Evolutionary conservation across 2,329 filamentous ascomycete species (phyloP), one percentile per base, ranked within the genome.

Genomic region (Gliomastix tumulicola): DNA sequence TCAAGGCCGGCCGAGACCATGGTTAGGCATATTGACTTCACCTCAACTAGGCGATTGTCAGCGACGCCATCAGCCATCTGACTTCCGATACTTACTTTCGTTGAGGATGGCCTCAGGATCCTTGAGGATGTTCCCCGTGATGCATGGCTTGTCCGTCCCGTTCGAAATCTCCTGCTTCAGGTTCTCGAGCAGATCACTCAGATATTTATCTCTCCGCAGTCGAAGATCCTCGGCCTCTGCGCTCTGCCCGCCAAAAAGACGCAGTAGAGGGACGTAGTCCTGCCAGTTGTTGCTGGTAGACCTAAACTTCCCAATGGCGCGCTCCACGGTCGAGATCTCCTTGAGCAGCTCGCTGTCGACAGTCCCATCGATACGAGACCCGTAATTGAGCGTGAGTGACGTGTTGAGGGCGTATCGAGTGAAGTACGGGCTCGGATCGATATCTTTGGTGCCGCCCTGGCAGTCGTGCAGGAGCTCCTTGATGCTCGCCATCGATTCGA

Each of bases 251-350:
- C 79, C 72, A 45, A 76, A 71, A 3, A 88, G 55, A 20, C 86
- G 71, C 41, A 92, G 54, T 6, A 89, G 49, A 0, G 86, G 84
- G n/a, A 92, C 76, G 46, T 90, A 90, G 50, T 92, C 86, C 50
- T 87, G 82, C 77, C 83, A 86, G 54, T 90, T 90, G 52, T 88
- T 87, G 48, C 81, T 86, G 1, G 84, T 90, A 19, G 77, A 84
- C 33, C 86, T 66, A 51, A 89, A 83, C 48, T 85, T 85, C 36
- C 79, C 82, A 18, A 92, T 79, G 6, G 78, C 79, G 21, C 84
- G 72, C 55, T 90, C 86, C 4, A 90, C 84, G 32, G 79, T 68
- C 0, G 79, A 77, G 39, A 92, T 88, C 52, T 90, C 86, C 16
- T 75, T 66, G 6, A 90, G 66, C 7, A 89, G 64, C 27, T 72